These are phyloP conservation scores for Rhynchosporium graminicola DNA, from an alignment of 2,329 filamentous ascomycete genomes.

Conservation along the genomic window DNA sequence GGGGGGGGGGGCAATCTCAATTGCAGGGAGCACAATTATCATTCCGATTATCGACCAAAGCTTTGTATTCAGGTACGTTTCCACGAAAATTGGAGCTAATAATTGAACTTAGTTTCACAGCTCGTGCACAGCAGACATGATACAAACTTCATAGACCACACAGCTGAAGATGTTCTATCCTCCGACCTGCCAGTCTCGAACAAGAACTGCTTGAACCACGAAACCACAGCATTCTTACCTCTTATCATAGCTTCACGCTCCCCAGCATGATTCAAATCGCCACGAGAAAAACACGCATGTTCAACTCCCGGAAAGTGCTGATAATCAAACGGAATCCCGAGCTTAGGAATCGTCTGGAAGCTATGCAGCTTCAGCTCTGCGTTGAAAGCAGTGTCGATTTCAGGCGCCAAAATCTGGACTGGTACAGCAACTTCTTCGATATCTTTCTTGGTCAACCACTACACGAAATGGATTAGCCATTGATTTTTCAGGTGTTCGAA, in stretches of 20 bases:
- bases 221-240: constrained; percentile 50
- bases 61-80: too few relatives aligned
- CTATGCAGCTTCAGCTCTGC: constrained; percentile 49
- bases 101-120: too few relatives aligned
- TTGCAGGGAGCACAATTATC: too few relatives aligned
- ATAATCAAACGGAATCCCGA: constrained; percentile 50
- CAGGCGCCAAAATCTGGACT: constrained; percentile 53
- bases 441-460: constrained; percentile 46
- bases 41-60: too few relatives aligned
- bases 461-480: too few relatives aligned
- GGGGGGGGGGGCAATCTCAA: too few relatives aligned
- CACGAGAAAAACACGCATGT: constrained; percentile 50
- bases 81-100: too few relatives aligned
- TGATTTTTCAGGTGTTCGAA: too few relatives aligned
- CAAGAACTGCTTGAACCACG: constrained; percentile 44
- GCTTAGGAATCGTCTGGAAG: constrained; percentile 43
- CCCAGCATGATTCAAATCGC: constrained; percentile 42
- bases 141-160: too few relatives aligned
- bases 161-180: too few relatives aligned
- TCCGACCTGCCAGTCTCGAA: not conserved
- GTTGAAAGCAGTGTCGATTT: constrained; percentile 48
- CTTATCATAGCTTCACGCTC: constrained; percentile 49
- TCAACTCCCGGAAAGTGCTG: constrained; percentile 51
- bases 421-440: constrained; percentile 50
- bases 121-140: too few relatives aligned